phyloP scores from a whole-genome alignment of 768 basidiomycete genomes.

The Auricularia auricula-judae region DNA sequence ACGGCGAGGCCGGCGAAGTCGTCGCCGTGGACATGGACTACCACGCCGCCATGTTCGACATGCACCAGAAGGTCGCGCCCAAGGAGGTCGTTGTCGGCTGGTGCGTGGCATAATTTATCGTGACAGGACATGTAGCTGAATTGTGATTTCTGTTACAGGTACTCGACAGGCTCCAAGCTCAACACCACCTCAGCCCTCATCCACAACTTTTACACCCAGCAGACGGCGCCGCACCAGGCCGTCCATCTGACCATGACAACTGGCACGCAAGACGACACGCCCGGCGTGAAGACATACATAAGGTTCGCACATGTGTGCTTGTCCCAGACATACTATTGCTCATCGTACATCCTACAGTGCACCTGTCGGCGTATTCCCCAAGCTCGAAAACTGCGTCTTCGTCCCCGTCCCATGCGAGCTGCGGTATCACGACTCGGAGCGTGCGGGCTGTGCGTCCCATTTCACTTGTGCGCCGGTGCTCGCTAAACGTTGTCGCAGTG shows the following conservation, averaged over 20 bases:
- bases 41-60: conserved; percentile 84
- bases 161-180: conserved; percentile 81
- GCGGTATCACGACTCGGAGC: conserved; percentile 72
- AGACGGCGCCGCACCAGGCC: conserved; percentile 79
- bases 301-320: conserved; percentile 37
- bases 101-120: conserved; percentile 34
- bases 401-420: conserved; percentile 84
- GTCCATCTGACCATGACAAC: conserved; percentile 89
- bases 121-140: background rate
- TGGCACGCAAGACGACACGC: conserved; percentile 47
- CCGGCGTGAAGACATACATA: conserved; percentile 80
- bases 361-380: conserved; percentile 78
- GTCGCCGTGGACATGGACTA: conserved; percentile 97
- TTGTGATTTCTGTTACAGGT: conserved; percentile 37
- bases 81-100: conserved; percentile 92
- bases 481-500: conserved; percentile 33
- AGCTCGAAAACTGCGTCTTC: conserved; percentile 93
- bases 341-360: conserved; percentile 35
- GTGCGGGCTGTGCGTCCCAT: conserved; percentile 62
- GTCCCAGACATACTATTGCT: background rate
- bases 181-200: conserved; percentile 95
- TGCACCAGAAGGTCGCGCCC: conserved; percentile 73
- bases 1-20: conserved; percentile 85
- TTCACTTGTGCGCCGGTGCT: background rate
- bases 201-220: conserved; percentile 94